Percentiles rank a stretch among this genome's conserved stretches.
phyloP scores from a whole-genome alignment of 805 yeast species.

The Candida corydali region DNA sequence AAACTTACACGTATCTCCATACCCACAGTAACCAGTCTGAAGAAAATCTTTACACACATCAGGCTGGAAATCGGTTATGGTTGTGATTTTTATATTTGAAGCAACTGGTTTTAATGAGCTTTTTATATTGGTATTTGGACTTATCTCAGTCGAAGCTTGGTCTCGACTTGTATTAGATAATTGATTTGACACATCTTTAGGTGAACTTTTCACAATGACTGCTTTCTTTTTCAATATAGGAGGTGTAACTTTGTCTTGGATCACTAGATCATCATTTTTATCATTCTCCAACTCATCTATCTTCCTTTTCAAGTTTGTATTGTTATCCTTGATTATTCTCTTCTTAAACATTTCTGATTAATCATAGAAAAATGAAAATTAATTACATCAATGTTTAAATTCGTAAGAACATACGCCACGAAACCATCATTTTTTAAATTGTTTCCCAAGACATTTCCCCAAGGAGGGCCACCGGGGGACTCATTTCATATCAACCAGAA shows the following conservation, averaged over 20 bases:
- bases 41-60: slow-evolving; percentile 91
- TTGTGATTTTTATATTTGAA: slow-evolving; percentile 53
- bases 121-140: not conserved
- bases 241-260: not conserved
- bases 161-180: slow-evolving; percentile 1
- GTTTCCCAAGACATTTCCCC: slow-evolving; percentile 74
- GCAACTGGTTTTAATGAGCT: slow-evolving; percentile 27
- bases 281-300: slow-evolving; percentile 1
- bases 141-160: slow-evolving; percentile 1
- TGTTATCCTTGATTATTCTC: slow-evolving; percentile 14
- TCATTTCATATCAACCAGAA: slow-evolving; percentile 54
- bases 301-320: not conserved
- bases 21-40: slow-evolving; percentile 93
- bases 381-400: not conserved
- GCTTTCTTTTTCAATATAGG: not conserved
- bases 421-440: slow-evolving; percentile 45
- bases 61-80: slow-evolving; percentile 80
- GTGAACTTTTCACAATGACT: not conserved
- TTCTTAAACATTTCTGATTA: slow-evolving; percentile 21
- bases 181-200: not conserved
- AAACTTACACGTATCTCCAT: slow-evolving; percentile 95
- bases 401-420: slow-evolving; percentile 3
- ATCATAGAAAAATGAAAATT: not conserved
- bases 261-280: not conserved
- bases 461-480: slow-evolving; percentile 59